Percentiles rank a stretch among this genome's conserved stretches.
phyloP scores from a whole-genome alignment of 1,284 basidiomycete species.

The Ceratobasidium theobromae region DNA sequence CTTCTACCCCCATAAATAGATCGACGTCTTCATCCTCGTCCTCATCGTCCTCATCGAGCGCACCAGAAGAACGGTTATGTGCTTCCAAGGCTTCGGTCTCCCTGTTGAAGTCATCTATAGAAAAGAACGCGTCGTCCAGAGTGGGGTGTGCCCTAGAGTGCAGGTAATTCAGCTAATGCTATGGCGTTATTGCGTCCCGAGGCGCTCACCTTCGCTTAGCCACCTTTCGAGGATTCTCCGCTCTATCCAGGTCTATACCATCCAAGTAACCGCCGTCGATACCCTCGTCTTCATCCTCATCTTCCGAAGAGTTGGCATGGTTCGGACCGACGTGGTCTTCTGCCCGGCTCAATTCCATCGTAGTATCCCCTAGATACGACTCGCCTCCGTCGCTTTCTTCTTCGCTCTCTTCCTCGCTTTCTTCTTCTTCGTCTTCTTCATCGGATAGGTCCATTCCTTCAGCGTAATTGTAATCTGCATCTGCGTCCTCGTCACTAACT shows the following conservation, averaged over 20 bases:
- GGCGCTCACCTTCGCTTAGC: conserved; percentile 1
- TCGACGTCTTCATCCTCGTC: conserved; percentile 61
- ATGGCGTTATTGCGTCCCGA: not conserved
- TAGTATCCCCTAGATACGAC: conserved; percentile 16
- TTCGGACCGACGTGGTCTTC: not conserved
- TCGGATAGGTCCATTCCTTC: conserved; percentile 38
- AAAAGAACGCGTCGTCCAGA: conserved; percentile 94
- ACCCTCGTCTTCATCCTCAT: conserved; percentile 42
- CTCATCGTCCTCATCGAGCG: conserved; percentile 56
- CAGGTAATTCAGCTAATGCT: not conserved
- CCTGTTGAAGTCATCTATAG: conserved; percentile 85
- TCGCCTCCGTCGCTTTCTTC: conserved; percentile 47
- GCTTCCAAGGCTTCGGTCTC: conserved; percentile 83
- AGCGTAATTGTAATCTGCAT: conserved; percentile 34
- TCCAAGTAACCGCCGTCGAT: conserved; percentile 46
- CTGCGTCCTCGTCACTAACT: conserved; percentile 39
- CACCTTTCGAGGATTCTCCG: conserved; percentile 33
- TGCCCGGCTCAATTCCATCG: conserved; percentile 15
- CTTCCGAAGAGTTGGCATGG: too few species aligned
- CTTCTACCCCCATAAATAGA: conserved; percentile 67
- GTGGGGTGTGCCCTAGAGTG: conserved; percentile 49
- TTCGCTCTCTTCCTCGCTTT: conserved; percentile 44
- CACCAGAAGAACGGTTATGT: conserved; percentile 60
- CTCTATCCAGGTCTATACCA: conserved; percentile 45
- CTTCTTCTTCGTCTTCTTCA: conserved; percentile 48